Evolutionary conservation across 768 basidiomycete species (phyloP).

Genomic region (Tubosaeta sp.): DNA sequence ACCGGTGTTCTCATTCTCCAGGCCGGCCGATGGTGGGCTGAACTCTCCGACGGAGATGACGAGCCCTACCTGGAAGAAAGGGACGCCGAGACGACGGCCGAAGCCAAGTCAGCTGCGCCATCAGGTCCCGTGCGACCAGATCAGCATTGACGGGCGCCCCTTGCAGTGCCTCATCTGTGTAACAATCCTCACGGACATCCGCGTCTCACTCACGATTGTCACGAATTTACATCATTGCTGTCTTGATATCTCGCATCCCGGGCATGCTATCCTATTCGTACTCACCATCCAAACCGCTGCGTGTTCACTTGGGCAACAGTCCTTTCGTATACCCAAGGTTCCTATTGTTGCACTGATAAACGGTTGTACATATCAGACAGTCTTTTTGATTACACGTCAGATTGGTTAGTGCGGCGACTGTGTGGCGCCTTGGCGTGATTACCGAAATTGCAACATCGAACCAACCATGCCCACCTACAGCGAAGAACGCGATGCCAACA

Average conservation of each 20-base stretch:
- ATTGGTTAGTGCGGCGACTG: too few relatives aligned
- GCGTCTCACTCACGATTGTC: constrained; percentile 13
- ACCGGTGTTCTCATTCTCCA: constrained; percentile 84
- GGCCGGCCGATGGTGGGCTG: constrained; percentile 83
- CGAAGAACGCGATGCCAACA: constrained; percentile 33
- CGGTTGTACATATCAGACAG: neutral
- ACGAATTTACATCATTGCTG: constrained; percentile 25
- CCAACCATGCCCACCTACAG: constrained; percentile 27
- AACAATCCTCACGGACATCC: constrained; percentile 5
- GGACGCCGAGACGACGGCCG: constrained; percentile 12
- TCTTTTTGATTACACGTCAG: neutral
- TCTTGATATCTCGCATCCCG: constrained; percentile 22
- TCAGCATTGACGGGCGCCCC: constrained; percentile 7
- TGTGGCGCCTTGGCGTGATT: too few relatives aligned
- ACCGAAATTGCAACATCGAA: neutral
- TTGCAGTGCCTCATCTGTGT: constrained; percentile 1
- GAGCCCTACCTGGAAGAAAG: constrained; percentile 35
- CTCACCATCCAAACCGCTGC: neutral
- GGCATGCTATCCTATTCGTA: constrained; percentile 18
- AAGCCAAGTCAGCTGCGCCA: constrained; percentile 2
- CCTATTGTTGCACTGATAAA: neutral
- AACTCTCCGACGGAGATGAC: constrained; percentile 62
- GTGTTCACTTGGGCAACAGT: constrained; percentile 6
- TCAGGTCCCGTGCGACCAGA: constrained; percentile 1
- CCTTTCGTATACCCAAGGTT: constrained; percentile 12